A percentile compares a stretch with the other conserved stretches of the same genome.
Conservation (phyloP, 2,329 filamentous ascomycete genomes). For the Bipolaris zeicola region DNA sequence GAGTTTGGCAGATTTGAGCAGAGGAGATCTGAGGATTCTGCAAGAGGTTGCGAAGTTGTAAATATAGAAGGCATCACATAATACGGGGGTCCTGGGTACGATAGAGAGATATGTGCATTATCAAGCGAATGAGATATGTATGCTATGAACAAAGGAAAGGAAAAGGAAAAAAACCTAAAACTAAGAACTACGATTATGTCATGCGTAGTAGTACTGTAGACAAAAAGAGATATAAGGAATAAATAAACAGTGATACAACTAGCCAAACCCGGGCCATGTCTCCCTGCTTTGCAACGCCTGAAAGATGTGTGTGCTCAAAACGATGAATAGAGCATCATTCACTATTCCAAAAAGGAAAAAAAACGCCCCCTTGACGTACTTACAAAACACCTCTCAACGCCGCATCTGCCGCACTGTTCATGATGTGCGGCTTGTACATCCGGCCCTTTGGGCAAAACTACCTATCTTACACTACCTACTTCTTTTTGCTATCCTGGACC, state of each 20-base stretch:
- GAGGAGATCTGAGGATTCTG: conserved; percentile 37
- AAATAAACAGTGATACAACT: conserved; percentile 2
- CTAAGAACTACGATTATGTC: conserved; percentile 16
- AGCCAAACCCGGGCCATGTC: conserved; percentile 1
- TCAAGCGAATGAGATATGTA: neutral
- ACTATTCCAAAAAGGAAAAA: conserved; percentile 2
- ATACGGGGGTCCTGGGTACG: neutral
- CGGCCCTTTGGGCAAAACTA: neutral
- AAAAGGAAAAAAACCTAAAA: neutral
- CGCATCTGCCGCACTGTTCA: conserved; percentile 3
- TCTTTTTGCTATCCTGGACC: conserved; percentile 17
- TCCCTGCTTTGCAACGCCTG: conserved; percentile 2
- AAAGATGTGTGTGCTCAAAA: neutral
- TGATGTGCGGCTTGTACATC: neutral
- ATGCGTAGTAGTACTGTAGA: conserved; percentile 3
- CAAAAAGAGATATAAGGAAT: neutral
- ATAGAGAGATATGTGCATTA: neutral
- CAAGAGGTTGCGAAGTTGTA: conserved; percentile 37
- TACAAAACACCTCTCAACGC: conserved; percentile 3
- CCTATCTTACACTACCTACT: conserved; percentile 12
- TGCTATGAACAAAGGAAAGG: neutral
- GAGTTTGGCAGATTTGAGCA: conserved; percentile 32
- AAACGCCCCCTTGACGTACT: neutral
- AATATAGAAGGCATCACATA: neutral
- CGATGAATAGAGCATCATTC: neutral